Conservation (phyloP, 148 eudicot genomes). For the Fagopyrum tataricum region DNA sequence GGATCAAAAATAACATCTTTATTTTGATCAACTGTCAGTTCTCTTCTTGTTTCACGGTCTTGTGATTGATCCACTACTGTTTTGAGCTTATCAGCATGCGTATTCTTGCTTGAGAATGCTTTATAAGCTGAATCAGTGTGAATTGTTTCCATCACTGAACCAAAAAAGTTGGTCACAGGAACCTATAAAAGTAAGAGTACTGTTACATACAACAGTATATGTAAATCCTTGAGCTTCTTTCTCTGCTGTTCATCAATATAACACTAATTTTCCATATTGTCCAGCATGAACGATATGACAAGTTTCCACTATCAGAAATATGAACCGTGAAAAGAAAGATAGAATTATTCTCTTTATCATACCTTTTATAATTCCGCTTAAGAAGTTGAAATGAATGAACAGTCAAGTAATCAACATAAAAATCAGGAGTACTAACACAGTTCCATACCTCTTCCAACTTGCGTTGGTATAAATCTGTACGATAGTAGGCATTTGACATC, state of each 20-base stretch:
- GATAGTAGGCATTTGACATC: conserved; percentile 91
- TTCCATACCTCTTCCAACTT: conserved; percentile 61
- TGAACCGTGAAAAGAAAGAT: background rate
- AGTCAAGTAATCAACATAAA: background rate
- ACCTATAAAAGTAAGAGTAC: conserved; percentile 34
- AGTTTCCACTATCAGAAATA: background rate
- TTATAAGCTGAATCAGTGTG: conserved; percentile 81
- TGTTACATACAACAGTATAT: background rate
- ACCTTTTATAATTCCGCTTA: background rate
- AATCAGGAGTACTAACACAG: conserved; percentile 17
- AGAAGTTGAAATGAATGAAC: background rate
- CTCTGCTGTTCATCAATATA: background rate
- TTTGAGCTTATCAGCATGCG: conserved; percentile 19
- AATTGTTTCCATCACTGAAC: conserved; percentile 95
- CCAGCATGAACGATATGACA: background rate
- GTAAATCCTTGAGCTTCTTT: background rate
- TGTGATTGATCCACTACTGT: conserved; percentile 26
- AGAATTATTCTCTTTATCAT: background rate
- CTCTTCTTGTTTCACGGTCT: conserved; percentile 24
- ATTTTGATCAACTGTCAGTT: conserved; percentile 22
- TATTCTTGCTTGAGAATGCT: conserved; percentile 47
- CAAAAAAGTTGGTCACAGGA: conserved; percentile 94
- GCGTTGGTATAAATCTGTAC: conserved; percentile 77
- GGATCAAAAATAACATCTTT: conserved; percentile 21
- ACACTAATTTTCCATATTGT: background rate